Evolutionary conservation across 2,329 filamentous ascomycete genomes (phyloP), one percentile per base, ranked within the genome.

Genomic region (Calonectria honghensis): DNA sequence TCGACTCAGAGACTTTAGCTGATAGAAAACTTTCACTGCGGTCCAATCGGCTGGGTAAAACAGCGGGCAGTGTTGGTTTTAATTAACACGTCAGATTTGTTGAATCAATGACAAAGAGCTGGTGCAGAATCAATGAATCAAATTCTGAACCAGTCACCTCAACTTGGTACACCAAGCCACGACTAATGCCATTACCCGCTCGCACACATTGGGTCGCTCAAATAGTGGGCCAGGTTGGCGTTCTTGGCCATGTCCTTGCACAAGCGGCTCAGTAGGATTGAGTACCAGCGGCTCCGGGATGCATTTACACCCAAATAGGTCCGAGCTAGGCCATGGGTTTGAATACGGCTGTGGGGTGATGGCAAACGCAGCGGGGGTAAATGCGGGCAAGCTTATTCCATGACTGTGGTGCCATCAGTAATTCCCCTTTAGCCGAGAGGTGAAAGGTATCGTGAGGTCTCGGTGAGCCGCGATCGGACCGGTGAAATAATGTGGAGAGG

Each of bases 401-500:
- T 24, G n/a, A 13, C 13, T 6, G 35, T 41, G 35, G 37, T 41
- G 57, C 57, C 57, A 63, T 63, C 7, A 63, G 37, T 9, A 27
- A 31, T 63, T 41, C 32, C 27, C 31, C 13, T 63, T 68, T 51
- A 63, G 54, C 59, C 48, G 37, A 51, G 32, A 65, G 54, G 37
- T 57, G 27, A 37, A 52, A 65, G 39, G 32, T 52, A 54, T 54
- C 18, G 52, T 61, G 59, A 65, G 59, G 31, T 70, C 66, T 59
- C 66, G 61, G 66, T 39, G 66, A 73, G 59, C 66, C 71, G 71
- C 48, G 20, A 63, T 66, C 41, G 59, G 59, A 54, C 71, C 67
- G 70, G 64, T 41, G 61, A 68, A 41, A 35, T 64, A 57, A 64
- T 45, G 45, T 57, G 32, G 57, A 57, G 35, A 50, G 32, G 65